Conservation (phyloP, 768 basidiomycete genomes). For the Leccinum pellstonianum region DNA sequence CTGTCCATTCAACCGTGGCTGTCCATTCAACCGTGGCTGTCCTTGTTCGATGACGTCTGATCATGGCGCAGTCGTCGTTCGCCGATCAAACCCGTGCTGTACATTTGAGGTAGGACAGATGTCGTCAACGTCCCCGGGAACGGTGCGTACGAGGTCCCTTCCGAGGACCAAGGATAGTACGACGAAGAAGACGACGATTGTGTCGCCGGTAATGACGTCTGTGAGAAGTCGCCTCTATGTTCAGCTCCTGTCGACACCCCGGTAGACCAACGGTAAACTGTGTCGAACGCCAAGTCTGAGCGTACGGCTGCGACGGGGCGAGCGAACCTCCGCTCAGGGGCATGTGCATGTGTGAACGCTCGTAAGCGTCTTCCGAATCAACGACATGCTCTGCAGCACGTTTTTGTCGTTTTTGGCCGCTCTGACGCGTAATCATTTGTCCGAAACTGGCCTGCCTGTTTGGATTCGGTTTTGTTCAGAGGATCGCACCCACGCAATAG, state of each 20-base stretch:
- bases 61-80: slow-evolving; percentile 36
- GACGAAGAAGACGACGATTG: slow-evolving; percentile 29
- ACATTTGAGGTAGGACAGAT: slow-evolving; percentile 70
- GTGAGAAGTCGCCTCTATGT: slow-evolving; percentile 13
- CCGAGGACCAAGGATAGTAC: slow-evolving; percentile 50
- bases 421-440: slow-evolving; percentile 14
- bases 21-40: too few species aligned
- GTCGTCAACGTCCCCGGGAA: slow-evolving; percentile 57
- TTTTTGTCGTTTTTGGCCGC: slow-evolving; percentile 45
- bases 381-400: slow-evolving; percentile 56
- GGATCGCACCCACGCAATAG: slow-evolving; percentile 64
- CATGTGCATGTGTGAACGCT: slow-evolving; percentile 22
- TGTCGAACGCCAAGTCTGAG: slow-evolving; percentile 31
- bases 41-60: slow-evolving; percentile 14
- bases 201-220: slow-evolving; percentile 7
- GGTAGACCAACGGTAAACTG: slow-evolving; percentile 7
- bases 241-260: slow-evolving; percentile 1
- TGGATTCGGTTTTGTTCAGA: slow-evolving; percentile 10
- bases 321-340: slow-evolving; percentile 7
- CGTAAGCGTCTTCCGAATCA: slow-evolving; percentile 36
- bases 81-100: slow-evolving; percentile 69
- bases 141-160: slow-evolving; percentile 32
- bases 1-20: slow-evolving; percentile 17
- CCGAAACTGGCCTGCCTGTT: background rate
- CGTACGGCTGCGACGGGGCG: slow-evolving; percentile 20